Base-by-base conservation (phyloP, 495 filamentous ascomycete genomes). In the Aspergillus nanangensis region DNA sequence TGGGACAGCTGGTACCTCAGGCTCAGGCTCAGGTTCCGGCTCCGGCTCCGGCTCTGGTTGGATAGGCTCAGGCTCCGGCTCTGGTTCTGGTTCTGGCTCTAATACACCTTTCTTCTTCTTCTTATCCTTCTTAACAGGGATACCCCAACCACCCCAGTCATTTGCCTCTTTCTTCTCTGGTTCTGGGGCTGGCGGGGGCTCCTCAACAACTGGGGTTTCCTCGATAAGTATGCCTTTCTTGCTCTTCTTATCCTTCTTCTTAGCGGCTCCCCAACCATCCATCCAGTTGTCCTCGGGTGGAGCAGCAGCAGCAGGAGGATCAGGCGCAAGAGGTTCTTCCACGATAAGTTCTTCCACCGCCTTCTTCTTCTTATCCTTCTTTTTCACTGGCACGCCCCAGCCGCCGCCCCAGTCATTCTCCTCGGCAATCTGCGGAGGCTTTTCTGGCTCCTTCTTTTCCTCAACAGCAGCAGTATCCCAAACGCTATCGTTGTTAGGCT, bases 351-450 rank as follows among this genome's bases (percentile, higher is more conserved):
- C 60, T 20, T 63, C 65, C 21, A 41, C 60, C 63, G 69, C 67
- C 39, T 62, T 62, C 48, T 70, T 71, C 41, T 73, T 71, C 39
- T 69, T 71, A 23, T 67, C 57, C 24, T 71, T 65, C 44, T 61
- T 58, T 21, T 66, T 63, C n/a, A n/a, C n/a, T n/a, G n/a, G n/a
- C n/a, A n/a, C n/a, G n/a, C n/a, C n/a, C n/a, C n/a, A n/a, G n/a
- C n/a, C n/a, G n/a, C n/a, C n/a, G 29, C 59, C 57, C 51, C 53
- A 66, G 48, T 55, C 58, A 47, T 58, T 47, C 8, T 66, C 62
- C 9, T 51, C 52, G 5, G 42, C 51, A 5, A 48, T 27, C 20
- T 59, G 57, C 1, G 38, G 13, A 10, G 47, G 14, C 19, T 53
- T 48, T 21, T 39, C 33, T 13, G 44, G 39, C 34, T 44, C 25